Evolutionary conservation across 441 rosid genomes (phyloP).

Genomic region (Manihot esculenta): DNA sequence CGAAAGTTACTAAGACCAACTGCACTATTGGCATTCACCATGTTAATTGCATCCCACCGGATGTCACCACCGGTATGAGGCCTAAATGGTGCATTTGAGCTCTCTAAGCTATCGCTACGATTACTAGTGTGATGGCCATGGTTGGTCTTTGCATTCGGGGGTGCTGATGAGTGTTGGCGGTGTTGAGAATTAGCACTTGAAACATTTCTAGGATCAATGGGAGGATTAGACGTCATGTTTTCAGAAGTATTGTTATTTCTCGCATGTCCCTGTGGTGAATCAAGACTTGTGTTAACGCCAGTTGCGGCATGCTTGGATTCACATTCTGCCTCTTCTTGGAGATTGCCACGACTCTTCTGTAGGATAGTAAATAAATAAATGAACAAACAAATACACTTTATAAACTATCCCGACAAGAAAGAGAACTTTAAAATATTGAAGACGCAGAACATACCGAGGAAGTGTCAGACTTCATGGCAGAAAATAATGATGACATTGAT

Average conservation of each 20-base stretch:
- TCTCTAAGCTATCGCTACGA: conserved; percentile 63
- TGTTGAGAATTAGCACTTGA: conserved; percentile 31
- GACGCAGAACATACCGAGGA: conserved; percentile 32
- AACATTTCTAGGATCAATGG: conserved; percentile 34
- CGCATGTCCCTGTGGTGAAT: conserved; percentile 8
- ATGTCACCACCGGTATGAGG: conserved; percentile 84
- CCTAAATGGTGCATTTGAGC: conserved; percentile 49
- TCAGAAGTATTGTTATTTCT: conserved; percentile 16
- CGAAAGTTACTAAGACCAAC: conserved; percentile 70
- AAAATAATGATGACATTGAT: conserved; percentile 37
- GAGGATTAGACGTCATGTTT: conserved; percentile 23
- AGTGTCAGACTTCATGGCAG: conserved; percentile 39
- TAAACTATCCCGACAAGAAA: background rate
- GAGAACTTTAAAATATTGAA: background rate
- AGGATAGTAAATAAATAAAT: background rate
- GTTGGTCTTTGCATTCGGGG: conserved; percentile 16
- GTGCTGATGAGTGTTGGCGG: conserved; percentile 11
- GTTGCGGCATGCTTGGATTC: conserved; percentile 24
- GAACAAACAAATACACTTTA: background rate
- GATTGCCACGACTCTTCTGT: conserved; percentile 37
- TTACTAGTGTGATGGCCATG: conserved; percentile 18
- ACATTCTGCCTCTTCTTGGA: conserved; percentile 30
- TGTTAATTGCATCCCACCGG: conserved; percentile 72
- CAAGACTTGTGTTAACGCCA: conserved; percentile 6
- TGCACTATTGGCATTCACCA: conserved; percentile 37